Evolutionary conservation across 1,284 basidiomycete genomes (phyloP), one percentile per base, ranked within the genome.

Genomic region (Cystobasidium slooffiae): DNA sequence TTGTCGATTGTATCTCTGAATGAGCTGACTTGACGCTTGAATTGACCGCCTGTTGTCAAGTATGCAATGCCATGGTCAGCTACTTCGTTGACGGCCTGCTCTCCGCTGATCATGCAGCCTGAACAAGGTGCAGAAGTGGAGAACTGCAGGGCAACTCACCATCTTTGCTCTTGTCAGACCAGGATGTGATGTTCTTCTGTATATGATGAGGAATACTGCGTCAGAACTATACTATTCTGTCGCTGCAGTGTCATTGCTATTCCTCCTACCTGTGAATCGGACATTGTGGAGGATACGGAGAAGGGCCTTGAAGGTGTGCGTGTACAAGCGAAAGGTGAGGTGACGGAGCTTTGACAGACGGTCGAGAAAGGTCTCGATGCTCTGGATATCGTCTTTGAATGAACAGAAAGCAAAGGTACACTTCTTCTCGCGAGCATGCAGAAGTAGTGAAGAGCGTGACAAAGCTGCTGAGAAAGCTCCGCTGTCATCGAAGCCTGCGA

Each of bases 41-140:
- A 98, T 3, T 88, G 87, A 14, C 95, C 96, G 80, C 96, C 91
- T 0, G 39, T 49, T 2, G 46, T 14, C 20, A 43, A n/a, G n/a
- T 14, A n/a, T 22, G 20, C 52, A 9, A 18, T 18, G 31, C 31
- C 31, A 31, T n/a, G 10, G 6, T 49, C 58, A 72, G 61, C 37
- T 43, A n/a, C 56, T 41, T 37, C 22, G 10, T 37, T 9, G 8
- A 18, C 31, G 53, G 24, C 10, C 39, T 22, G 39, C 53, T 31
- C 56, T 39, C 37, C 9, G 56, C 22, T 41, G 39, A 41, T 18
- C 37, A 16, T 22, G 56, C 39, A 3, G 46, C 46, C 2, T 12
- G n/a, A 10, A 55, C 24, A 55, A 55, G 22, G 18, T 49, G 61
- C 31, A 63, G 56, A 59, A 24, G 56, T 24, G n/a, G 56, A 59